Conservation (phyloP, 768 basidiomycete genomes). For the Termitomyces sp. region DNA sequence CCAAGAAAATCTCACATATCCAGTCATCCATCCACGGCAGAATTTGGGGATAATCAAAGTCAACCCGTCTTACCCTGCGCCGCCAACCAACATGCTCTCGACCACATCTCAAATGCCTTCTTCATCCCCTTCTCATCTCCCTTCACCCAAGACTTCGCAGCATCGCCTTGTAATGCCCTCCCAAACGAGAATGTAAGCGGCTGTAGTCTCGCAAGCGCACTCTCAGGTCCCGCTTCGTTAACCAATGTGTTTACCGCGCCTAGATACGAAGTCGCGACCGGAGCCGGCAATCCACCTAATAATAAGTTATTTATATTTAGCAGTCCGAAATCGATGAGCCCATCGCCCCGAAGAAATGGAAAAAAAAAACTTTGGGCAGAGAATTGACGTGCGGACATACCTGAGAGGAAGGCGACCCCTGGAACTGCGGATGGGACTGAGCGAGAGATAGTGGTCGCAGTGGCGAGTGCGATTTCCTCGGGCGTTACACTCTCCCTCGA, state of each 20-base stretch:
- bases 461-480: slow-evolving; percentile 40
- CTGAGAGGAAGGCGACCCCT: slow-evolving; percentile 46
- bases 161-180: slow-evolving; percentile 43
- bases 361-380: background rate
- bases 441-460: slow-evolving; percentile 38
- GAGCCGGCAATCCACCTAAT: slow-evolving; percentile 39
- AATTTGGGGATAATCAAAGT: background rate
- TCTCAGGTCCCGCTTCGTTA: slow-evolving; percentile 25
- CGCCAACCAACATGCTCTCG: slow-evolving; percentile 37
- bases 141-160: slow-evolving; percentile 38
- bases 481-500: slow-evolving; percentile 29
- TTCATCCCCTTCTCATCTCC: slow-evolving; percentile 38
- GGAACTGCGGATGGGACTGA: slow-evolving; percentile 40
- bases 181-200: slow-evolving; percentile 46
- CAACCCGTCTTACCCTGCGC: slow-evolving; percentile 27
- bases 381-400: slow-evolving; percentile 20
- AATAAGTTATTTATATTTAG: background rate
- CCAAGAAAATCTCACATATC: background rate
- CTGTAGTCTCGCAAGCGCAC: slow-evolving; percentile 35
- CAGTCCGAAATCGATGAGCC: background rate
- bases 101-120: slow-evolving; percentile 34
- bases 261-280: slow-evolving; percentile 35
- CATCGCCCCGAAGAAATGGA: background rate
- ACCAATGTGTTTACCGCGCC: slow-evolving; percentile 34
- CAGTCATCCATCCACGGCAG: no score